These are phyloP conservation scores for Wickerhamomyces sp. DNA, from an alignment of 1,139 yeast genomes.

Conservation along the genomic window DNA sequence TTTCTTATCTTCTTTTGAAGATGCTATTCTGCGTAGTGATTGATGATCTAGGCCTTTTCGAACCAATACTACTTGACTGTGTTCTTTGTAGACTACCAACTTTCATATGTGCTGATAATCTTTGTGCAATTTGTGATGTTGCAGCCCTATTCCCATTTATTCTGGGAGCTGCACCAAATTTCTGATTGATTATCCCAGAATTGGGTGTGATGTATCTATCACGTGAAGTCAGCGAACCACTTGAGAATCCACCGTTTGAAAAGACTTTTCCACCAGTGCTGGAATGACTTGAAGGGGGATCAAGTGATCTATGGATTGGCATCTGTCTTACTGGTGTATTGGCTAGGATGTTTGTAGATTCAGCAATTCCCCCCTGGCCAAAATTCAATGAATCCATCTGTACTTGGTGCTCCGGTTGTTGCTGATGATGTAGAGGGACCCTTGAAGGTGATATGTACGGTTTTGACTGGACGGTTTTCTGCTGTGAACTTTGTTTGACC, in stretches of 20 bases:
- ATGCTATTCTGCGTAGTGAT: constrained; percentile 6
- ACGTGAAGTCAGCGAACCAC: constrained; percentile 8
- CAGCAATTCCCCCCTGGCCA: constrained; percentile 16
- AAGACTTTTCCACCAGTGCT: constrained; percentile 2
- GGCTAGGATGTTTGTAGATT: constrained; percentile 18
- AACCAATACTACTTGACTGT: constrained; percentile 3
- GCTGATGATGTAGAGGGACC: too few relatives aligned
- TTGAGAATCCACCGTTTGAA: constrained; percentile 8
- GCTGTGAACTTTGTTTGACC: constrained; percentile 16
- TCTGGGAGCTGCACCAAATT: background rate
- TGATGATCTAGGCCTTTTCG: constrained; percentile 16
- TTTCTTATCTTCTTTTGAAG: constrained; percentile 8
- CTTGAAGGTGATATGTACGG: constrained; percentile 1
- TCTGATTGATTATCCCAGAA: background rate
- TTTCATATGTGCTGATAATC: constrained; percentile 22
- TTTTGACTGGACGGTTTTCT: constrained; percentile 6
- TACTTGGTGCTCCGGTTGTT: background rate
- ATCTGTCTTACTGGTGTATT: constrained; percentile 7
- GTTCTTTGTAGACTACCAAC: constrained; percentile 13
- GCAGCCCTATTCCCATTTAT: constrained; percentile 11
- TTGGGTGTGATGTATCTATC: constrained; percentile 3
- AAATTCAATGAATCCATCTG: constrained; percentile 6
- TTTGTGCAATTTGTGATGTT: constrained; percentile 20
- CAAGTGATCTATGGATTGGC: background rate
- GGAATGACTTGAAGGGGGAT: background rate